Evolutionary conservation across 2,329 filamentous ascomycete species (phyloP), one percentile per base, ranked within the genome.

Genomic region (Talaromyces sp.): DNA sequence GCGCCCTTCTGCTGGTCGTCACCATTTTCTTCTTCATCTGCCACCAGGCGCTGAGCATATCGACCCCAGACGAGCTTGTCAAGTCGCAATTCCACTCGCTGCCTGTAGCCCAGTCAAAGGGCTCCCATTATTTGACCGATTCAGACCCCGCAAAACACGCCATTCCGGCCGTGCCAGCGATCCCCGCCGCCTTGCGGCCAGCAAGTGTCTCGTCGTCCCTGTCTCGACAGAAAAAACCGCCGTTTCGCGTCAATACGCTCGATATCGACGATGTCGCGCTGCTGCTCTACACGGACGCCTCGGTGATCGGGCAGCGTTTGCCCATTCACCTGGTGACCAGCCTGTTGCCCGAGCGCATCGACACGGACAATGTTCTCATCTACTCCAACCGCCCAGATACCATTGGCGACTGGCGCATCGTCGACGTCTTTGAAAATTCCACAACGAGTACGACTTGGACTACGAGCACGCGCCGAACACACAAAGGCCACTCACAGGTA

Each of bases 241-340:
- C 48, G 17, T 52, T 31, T 29, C 48, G 48, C 14, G 48, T 52
- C 48, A 52, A 29, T 52, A 29, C 24, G 27, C 29, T 52, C 11
- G 27, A 29, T 29, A 26, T 17, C 24, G 48, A 9, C 32, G 58
- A 60, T n/a, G 11, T 60, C 21, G 54, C 64, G 61, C 57, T 65
- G 19, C 63, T 70, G 57, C 65, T 70, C 48, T 69, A 70, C 46
- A 68, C 68, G 24, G 68, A 67, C 2, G 66, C 67, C 51, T 67
- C 68, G 3, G 61, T 68, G 21, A 50, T 70, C 31, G 69, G 67
- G 66, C 67, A 65, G 51, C 66, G 66, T 7, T 58, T 70, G 7
- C 68, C 67, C 35, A 68, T 70, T 24, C 68, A 70, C 46, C 56
- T 70, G 3, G 41, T 64, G n/a, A 69, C 67, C n/a, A 67, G 61